phyloP scores from a whole-genome alignment of 768 basidiomycete species.

The Amyloporia xantha region DNA sequence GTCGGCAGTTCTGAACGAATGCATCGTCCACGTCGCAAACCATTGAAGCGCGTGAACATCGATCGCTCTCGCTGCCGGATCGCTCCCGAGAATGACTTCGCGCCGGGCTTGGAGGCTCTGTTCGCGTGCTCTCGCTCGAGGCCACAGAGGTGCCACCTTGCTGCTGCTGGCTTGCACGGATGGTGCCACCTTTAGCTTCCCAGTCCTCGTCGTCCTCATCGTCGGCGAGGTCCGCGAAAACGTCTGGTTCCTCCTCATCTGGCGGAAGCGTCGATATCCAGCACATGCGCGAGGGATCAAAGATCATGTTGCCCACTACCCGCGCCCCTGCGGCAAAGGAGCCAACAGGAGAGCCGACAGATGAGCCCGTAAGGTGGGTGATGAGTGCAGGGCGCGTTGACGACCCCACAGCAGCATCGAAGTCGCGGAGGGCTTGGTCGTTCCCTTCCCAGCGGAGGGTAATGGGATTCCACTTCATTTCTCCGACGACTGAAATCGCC shows the following conservation, averaged over 20 bases:
- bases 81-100: slow-evolving; percentile 55
- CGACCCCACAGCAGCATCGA: slow-evolving; percentile 72
- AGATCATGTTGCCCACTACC: slow-evolving; percentile 97
- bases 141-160: slow-evolving; percentile 13
- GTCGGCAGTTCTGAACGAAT: slow-evolving; percentile 63
- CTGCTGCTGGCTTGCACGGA: slow-evolving; percentile 50
- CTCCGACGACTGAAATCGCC: slow-evolving; percentile 65
- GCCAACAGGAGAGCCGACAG: slow-evolving; percentile 70
- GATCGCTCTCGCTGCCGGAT: slow-evolving; percentile 74
- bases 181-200: slow-evolving; percentile 74
- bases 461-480: slow-evolving; percentile 96
- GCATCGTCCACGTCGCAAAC: slow-evolving; percentile 71
- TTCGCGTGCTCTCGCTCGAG: slow-evolving; percentile 26
- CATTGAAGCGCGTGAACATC: slow-evolving; percentile 75
- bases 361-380: slow-evolving; percentile 87
- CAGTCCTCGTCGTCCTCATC: slow-evolving; percentile 81
- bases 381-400: slow-evolving; percentile 93
- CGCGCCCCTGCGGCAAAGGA: slow-evolving; percentile 73
- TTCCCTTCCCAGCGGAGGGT: slow-evolving; percentile 96
- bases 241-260: slow-evolving; percentile 91
- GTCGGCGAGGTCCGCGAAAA: slow-evolving; percentile 89
- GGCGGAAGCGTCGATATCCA: slow-evolving; percentile 85
- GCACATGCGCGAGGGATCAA: slow-evolving; percentile 91
- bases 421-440: slow-evolving; percentile 84
- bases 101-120: slow-evolving; percentile 47